Evolutionary conservation across 2,329 filamentous ascomycete species (phyloP), one percentile per base, ranked within the genome.

Genomic region (Neopestalotiopsis rosae): DNA sequence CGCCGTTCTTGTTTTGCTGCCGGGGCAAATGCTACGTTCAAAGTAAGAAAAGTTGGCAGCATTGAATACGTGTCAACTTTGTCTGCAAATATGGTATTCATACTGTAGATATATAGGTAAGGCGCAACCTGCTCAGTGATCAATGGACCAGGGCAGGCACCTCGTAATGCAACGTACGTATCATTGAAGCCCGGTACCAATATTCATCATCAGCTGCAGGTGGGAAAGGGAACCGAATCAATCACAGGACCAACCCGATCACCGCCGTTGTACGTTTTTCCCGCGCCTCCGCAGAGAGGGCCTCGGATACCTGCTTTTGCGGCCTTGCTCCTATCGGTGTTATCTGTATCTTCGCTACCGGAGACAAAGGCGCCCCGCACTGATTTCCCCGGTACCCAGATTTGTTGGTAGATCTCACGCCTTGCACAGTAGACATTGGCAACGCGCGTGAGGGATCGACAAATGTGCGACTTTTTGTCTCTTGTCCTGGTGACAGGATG

Each of bases 371-470:
- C 10, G 17, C 32, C 59, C 32, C 30, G 32, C 59, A 38, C 14
- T 52, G 59, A 34, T 62, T 34, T 62, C 32, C 59, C 59, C 32
- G 34, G 59, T 40, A 38, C 34, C 59, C 34, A 62, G 30, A 62
- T 62, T 52, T 62, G 59, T 34, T 20, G n/a, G 59, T 32, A 62
- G 59, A 62, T 62, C 59, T 62, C 10, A 62, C 20, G 59, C 59
- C 32, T 40, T 20, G 17, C 24, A 40, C n/a, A 17, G n/a, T 38
- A 28, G 30, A 5, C 59, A 40, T 28, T 3, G 24, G 24, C 24
- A 28, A 28, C 24, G 20, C 59, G 30, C 45, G 30, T 40, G 32
- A 62, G 59, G 17, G 59, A 62, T 62, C 59, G 59, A 62, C 59
- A 28, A 4, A 40, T 13, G n/a, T 14, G 57, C 59, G 13, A 34